phyloP scores from a whole-genome alignment of 345 rosid genomes.

The Melaleuca quinquenervia region DNA sequence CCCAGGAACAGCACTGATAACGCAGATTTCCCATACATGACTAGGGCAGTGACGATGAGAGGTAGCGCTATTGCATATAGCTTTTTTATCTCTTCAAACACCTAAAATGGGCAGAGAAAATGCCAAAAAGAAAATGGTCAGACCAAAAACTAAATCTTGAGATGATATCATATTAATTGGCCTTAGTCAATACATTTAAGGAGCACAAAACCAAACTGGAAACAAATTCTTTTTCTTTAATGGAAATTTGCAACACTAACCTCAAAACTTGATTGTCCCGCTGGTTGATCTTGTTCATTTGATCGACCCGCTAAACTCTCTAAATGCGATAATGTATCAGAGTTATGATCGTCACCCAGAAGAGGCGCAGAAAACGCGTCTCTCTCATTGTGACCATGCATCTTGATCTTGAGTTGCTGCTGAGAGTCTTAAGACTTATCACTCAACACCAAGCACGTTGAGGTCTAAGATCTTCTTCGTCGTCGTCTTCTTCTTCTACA shows the following conservation, averaged over 20 bases:
- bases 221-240: neutral
- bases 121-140: neutral
- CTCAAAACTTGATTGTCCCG: neutral
- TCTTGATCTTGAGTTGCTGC: neutral
- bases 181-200: neutral
- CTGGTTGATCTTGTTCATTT: neutral
- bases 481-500: neutral
- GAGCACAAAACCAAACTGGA: neutral
- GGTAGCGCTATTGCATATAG: constrained; percentile 35
- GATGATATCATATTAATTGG: neutral
- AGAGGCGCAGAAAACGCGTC: neutral
- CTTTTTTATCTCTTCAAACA: constrained; percentile 35
- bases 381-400: neutral
- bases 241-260: neutral
- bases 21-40: constrained; percentile 30
- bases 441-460: neutral
- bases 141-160: neutral
- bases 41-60: constrained; percentile 40
- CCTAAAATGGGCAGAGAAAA: constrained; percentile 9
- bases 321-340: neutral
- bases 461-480: neutral
- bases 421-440: neutral
- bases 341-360: neutral
- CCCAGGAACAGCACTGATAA: constrained; percentile 46
- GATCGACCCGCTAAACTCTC: neutral